Conservation (phyloP, 371 early-diverging fungal genomes). For the Zychaea mexicana region DNA sequence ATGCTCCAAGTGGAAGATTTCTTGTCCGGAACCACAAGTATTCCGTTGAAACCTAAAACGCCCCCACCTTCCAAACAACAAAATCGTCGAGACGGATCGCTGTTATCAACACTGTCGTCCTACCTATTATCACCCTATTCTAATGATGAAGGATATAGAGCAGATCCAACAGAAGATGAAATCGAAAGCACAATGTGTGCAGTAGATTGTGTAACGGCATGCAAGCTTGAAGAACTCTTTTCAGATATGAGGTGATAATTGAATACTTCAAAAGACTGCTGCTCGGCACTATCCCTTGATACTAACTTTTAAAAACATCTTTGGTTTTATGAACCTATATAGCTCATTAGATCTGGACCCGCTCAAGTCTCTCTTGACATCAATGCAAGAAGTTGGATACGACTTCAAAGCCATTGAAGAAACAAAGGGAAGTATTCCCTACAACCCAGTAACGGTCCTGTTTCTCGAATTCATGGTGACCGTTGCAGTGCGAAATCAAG, state of each 20-base stretch:
- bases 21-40: slow-evolving; percentile 67
- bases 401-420: slow-evolving; percentile 36
- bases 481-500: slow-evolving; percentile 74
- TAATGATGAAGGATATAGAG: slow-evolving; percentile 55
- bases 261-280: neutral
- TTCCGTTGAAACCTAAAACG: slow-evolving; percentile 66
- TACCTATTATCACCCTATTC: slow-evolving; percentile 77
- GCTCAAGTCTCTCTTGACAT: slow-evolving; percentile 56
- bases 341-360: slow-evolving; percentile 71
- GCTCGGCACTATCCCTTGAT: too few relatives aligned
- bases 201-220: slow-evolving; percentile 71
- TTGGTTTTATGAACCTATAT: neutral
- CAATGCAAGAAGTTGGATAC: slow-evolving; percentile 52
- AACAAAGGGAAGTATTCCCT: slow-evolving; percentile 47
- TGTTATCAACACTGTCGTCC: slow-evolving; percentile 78
- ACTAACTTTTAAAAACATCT: neutral
- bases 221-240: slow-evolving; percentile 75
- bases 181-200: slow-evolving; percentile 72
- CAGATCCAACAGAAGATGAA: slow-evolving; percentile 77
- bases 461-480: slow-evolving; percentile 78
- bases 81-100: slow-evolving; percentile 64
- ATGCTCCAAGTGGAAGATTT: slow-evolving; percentile 78
- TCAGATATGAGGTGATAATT: slow-evolving; percentile 62
- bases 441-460: slow-evolving; percentile 72
- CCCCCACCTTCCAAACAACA: slow-evolving; percentile 52